Percentiles rank a stretch among this genome's conserved stretches.
Conservation (phyloP, 1,284 basidiomycete species). For the Volvariella volvacea region DNA sequence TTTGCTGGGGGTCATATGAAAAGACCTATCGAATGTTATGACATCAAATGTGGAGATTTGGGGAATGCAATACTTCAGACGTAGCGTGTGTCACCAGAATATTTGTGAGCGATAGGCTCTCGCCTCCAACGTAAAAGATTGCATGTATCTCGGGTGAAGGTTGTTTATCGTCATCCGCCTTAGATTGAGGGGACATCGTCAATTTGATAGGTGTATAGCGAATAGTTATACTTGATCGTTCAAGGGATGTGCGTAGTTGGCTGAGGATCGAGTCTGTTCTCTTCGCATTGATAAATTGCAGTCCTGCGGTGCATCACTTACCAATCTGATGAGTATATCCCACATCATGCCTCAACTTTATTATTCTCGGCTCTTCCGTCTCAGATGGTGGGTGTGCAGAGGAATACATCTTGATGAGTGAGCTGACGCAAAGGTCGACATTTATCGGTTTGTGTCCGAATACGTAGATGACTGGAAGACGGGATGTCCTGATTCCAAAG, state of each 20-base stretch:
- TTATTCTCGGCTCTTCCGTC: slow-evolving; percentile 16
- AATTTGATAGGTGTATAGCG: slow-evolving; percentile 4
- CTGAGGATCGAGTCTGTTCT: slow-evolving; percentile 17
- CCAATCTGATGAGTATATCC: slow-evolving; percentile 70
- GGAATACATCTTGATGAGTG: slow-evolving; percentile 24
- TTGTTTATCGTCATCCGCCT: neutral
- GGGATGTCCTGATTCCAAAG: slow-evolving; percentile 53
- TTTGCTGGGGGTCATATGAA: slow-evolving; percentile 65
- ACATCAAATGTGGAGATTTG: neutral
- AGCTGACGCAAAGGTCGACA: slow-evolving; percentile 39
- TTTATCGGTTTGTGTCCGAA: slow-evolving; percentile 67
- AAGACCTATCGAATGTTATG: slow-evolving; percentile 44
- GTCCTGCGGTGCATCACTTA: slow-evolving; percentile 19
- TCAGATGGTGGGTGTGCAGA: neutral
- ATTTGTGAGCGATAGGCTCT: slow-evolving; percentile 81
- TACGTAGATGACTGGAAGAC: slow-evolving; percentile 81
- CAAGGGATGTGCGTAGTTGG: slow-evolving; percentile 22
- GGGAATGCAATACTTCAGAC: slow-evolving; percentile 21
- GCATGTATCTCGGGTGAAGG: slow-evolving; percentile 11
- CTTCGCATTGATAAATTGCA: no score
- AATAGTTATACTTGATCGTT: slow-evolving; percentile 9
- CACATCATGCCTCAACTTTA: slow-evolving; percentile 70
- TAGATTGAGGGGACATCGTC: no score
- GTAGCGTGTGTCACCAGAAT: slow-evolving; percentile 72
- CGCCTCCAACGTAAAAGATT: slow-evolving; percentile 81